phyloP scores from a whole-genome alignment of 2,329 filamentous ascomycete species.

The Diaporthe amygdali region DNA sequence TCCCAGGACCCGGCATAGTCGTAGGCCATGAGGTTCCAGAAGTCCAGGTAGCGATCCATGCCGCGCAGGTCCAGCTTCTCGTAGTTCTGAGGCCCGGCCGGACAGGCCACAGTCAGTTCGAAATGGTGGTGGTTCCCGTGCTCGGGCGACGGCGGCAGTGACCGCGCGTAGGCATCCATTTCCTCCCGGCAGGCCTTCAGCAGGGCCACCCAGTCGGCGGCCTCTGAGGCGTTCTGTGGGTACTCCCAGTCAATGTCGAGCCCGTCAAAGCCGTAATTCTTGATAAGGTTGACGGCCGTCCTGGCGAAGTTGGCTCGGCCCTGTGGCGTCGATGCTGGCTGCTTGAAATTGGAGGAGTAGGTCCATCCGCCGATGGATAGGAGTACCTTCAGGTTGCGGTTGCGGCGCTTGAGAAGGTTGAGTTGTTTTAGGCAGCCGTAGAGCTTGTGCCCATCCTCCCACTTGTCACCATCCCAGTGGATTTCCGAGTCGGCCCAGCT shows the following conservation, averaged over 20 bases:
- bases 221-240: constrained; percentile 59
- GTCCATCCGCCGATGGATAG: constrained; percentile 94
- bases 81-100: constrained; percentile 68
- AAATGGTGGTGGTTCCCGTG: constrained; percentile 53
- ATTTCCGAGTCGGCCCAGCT: constrained; percentile 75
- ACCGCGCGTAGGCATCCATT: constrained; percentile 61
- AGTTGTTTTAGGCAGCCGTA: constrained; percentile 92
- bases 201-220: constrained; percentile 63
- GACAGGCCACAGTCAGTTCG: constrained; percentile 68
- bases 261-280: constrained; percentile 80
- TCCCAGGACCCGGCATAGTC: constrained; percentile 90
- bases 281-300: constrained; percentile 75
- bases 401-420: constrained; percentile 78
- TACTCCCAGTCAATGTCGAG: constrained; percentile 75
- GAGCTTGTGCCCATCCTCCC: constrained; percentile 81
- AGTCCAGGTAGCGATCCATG: constrained; percentile 72
- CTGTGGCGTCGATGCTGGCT: constrained; percentile 71
- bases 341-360: constrained; percentile 83
- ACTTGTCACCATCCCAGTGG: constrained; percentile 70
- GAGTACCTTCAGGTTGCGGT: constrained; percentile 84
- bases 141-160: constrained; percentile 36
- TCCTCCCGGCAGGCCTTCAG: constrained; percentile 60
- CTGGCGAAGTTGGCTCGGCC: constrained; percentile 77
- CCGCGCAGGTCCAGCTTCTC: constrained; percentile 63
- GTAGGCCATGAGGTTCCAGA: constrained; percentile 88